These are phyloP conservation scores for Ogataea hybrid DNA, from an alignment of 1,139 yeast species.

Conservation along the genomic window DNA sequence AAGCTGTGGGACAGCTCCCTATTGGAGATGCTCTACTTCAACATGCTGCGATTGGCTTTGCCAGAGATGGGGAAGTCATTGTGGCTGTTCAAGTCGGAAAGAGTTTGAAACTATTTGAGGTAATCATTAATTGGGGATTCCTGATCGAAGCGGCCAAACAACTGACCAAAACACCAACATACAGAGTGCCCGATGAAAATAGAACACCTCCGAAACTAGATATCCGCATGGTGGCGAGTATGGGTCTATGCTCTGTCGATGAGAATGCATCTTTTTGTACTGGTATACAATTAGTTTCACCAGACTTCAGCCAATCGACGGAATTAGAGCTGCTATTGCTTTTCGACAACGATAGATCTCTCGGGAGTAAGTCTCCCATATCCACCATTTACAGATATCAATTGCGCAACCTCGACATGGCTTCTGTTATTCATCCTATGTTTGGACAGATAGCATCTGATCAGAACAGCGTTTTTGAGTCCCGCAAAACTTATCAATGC, in stretches of 20 bases:
- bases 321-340: conserved; percentile 33
- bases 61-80: conserved; percentile 47
- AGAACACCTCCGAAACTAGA: conserved; percentile 29
- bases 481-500: conserved; percentile 11
- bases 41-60: conserved; percentile 60
- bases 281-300: conserved; percentile 43
- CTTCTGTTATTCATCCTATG: conserved; percentile 24
- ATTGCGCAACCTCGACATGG: conserved; percentile 26
- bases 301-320: conserved; percentile 35
- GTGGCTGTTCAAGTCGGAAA: conserved; percentile 47
- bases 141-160: conserved; percentile 46
- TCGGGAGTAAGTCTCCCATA: conserved; percentile 12
- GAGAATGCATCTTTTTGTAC: conserved; percentile 26
- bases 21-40: conserved; percentile 32
- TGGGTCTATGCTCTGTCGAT: conserved; percentile 22
- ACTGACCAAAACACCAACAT: conserved; percentile 50
- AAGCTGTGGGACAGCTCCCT: conserved; percentile 27
- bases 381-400: conserved; percentile 41
- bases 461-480: conserved; percentile 16
- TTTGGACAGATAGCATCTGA: conserved; percentile 26
- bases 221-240: conserved; percentile 19
- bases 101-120: conserved; percentile 45
- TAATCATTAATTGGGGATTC: conserved; percentile 63
- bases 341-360: conserved; percentile 27
- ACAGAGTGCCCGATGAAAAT: conserved; percentile 48